These are phyloP conservation scores for Pythium periplocum DNA, from an alignment of 352 stramenopile species.

Conservation along the genomic window DNA sequence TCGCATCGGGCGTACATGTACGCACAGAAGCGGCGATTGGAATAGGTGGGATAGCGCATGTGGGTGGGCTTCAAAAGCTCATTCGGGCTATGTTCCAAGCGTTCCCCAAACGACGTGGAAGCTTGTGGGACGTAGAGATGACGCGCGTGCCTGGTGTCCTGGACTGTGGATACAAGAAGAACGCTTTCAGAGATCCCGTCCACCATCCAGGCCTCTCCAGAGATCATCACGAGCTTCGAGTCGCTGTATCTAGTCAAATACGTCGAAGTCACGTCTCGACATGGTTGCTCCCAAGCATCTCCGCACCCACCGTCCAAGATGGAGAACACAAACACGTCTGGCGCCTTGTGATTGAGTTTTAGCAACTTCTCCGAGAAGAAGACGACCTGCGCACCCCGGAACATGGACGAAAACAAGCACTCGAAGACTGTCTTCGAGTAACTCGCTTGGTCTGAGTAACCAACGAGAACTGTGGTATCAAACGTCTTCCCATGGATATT, in stretches of 20 bases:
- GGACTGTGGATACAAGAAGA: constrained; percentile 24
- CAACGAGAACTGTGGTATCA: constrained; percentile 1
- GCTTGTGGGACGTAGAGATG: constrained; percentile 24
- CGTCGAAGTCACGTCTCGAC: constrained; percentile 5
- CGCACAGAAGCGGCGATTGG: constrained; percentile 30
- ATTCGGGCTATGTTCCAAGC: constrained; percentile 16
- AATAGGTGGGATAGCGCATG: too few species aligned
- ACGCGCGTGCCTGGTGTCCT: background rate
- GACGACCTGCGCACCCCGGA: constrained; percentile 18
- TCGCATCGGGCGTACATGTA: constrained; percentile 53
- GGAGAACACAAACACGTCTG: constrained; percentile 37
- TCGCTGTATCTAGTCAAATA: background rate
- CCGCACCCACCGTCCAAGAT: constrained; percentile 13
- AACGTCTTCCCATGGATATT: constrained; percentile 5
- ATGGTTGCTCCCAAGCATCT: constrained; percentile 1
- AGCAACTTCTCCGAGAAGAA: constrained; percentile 17
- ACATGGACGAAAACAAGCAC: constrained; percentile 26
- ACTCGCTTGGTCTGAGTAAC: background rate
- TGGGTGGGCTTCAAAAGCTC: constrained; percentile 17
- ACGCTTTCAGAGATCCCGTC: constrained; percentile 25
- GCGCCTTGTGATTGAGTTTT: constrained; percentile 5
- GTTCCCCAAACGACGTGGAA: constrained; percentile 39
- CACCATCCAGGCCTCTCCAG: constrained; percentile 20
- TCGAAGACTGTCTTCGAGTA: constrained; percentile 17
- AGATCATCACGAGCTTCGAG: constrained; percentile 24